Conservation (phyloP, 495 filamentous ascomycete species). For the Penicillium dipodomyicola region DNA sequence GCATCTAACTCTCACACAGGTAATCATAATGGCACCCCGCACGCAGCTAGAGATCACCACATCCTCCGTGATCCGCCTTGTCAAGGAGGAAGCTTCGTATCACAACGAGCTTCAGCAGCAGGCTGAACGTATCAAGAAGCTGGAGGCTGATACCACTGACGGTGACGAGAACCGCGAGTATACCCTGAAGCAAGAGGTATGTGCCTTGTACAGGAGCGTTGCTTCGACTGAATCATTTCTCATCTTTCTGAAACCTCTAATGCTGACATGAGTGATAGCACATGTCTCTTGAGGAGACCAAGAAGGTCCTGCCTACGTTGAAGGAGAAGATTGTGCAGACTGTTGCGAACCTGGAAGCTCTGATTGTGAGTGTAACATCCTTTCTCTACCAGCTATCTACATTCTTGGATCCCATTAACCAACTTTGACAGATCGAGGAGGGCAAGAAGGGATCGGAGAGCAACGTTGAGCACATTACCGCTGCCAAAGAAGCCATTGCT, state of each 20-base stretch:
- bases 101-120: slow-evolving; percentile 77
- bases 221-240: not conserved
- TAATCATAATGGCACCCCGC: slow-evolving; percentile 62
- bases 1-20: not conserved
- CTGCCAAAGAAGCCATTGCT: slow-evolving; percentile 57
- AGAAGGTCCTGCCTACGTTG: slow-evolving; percentile 69
- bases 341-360: slow-evolving; percentile 63
- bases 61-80: slow-evolving; percentile 69
- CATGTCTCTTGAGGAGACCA: slow-evolving; percentile 76
- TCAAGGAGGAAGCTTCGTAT: slow-evolving; percentile 90
- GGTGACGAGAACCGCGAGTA: slow-evolving; percentile 68
- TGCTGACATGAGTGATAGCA: slow-evolving; percentile 49
- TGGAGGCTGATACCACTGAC: slow-evolving; percentile 46
- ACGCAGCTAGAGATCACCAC: slow-evolving; percentile 71
- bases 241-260: not conserved
- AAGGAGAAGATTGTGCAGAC: slow-evolving; percentile 63
- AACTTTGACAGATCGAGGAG: slow-evolving; percentile 38
- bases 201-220: not conserved
- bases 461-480: slow-evolving; percentile 56
- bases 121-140: slow-evolving; percentile 65
- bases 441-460: slow-evolving; percentile 45
- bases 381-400: slow-evolving; percentile 16
- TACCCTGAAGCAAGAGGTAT: slow-evolving; percentile 79
- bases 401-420: slow-evolving; percentile 3
- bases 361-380: slow-evolving; percentile 49